Conservation (phyloP, 306 rosid species). For the Trifolium fragiferum region DNA sequence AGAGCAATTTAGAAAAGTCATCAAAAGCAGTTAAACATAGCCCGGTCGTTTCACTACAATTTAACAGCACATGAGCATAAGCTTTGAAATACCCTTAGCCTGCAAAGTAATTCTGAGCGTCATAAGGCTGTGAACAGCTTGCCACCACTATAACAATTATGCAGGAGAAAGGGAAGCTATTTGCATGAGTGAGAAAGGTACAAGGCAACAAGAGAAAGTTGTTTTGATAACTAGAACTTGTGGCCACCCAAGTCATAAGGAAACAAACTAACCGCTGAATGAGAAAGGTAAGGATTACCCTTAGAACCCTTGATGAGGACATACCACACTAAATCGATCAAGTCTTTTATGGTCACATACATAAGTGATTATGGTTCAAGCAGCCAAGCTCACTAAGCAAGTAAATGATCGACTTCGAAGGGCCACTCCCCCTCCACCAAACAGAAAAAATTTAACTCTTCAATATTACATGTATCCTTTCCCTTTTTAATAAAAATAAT, state of each 20-base stretch:
- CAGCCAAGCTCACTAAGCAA: slow-evolving; percentile 1
- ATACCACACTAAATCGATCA: slow-evolving; percentile 5
- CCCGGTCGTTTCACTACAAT: slow-evolving; percentile 33
- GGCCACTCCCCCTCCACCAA: background rate
- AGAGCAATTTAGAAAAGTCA: slow-evolving; percentile 26
- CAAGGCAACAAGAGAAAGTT: background rate
- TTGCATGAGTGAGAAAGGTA: background rate
- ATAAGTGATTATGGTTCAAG: background rate
- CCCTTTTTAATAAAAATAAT: background rate
- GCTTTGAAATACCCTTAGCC: slow-evolving; percentile 19
- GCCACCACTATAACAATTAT: slow-evolving; percentile 20
- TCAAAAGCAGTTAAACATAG: slow-evolving; percentile 32
- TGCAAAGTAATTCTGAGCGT: background rate
- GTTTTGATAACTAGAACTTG: background rate
- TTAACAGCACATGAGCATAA: slow-evolving; percentile 26
- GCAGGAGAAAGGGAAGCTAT: background rate
- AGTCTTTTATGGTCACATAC: slow-evolving; percentile 9
- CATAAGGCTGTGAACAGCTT: slow-evolving; percentile 14
- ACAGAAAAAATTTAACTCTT: background rate
- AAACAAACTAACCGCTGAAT: slow-evolving; percentile 1
- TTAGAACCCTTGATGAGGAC: slow-evolving; percentile 17
- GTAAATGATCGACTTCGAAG: background rate
- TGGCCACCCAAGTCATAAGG: slow-evolving; percentile 26
- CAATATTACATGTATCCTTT: background rate
- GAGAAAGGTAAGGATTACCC: slow-evolving; percentile 16